Base-by-base conservation (phyloP, 139 green algal genomes). In the Micractinium conductrix region DNA sequence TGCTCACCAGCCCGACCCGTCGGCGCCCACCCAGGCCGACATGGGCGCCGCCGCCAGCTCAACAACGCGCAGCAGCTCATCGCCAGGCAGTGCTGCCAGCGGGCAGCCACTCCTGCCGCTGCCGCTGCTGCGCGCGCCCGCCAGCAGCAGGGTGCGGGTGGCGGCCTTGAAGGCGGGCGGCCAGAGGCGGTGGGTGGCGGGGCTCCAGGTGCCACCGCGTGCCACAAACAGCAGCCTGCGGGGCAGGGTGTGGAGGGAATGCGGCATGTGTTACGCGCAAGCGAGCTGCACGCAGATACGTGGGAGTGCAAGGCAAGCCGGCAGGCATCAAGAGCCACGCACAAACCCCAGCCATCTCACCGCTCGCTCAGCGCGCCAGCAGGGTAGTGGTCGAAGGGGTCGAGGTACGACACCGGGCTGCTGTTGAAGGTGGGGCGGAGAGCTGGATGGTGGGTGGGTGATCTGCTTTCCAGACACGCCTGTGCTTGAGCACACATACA, bases 191-290 rank as follows among this genome's bases (percentile, higher is more conserved):
- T 73, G 65, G 30, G 12, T 24, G 35, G 65, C 9, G 65, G 33
- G 65, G 33, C 19, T 45, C 65, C 65, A 73, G 33, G 65, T 5
- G 62, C 30, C 28, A 10, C 62, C 62, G 24, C 62, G 62, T 12
- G 62, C 62, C 30, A 70, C 62, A 40, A 73, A 73, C 33, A 21
- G 33, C 65, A 73, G 65, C 65, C 65, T 73, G 65, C 65, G 44
- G 33, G 33, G 65, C 30, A 19, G 33, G 3, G 60, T 4, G 55
- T n/a, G 55, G 19, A n/a, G 55, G 60, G 35, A 8, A 37, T 37
- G 60, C 21, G 24, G 19, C 60, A 26, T 68, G 60, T 7, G 24
- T 35, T 24, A 14, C 19, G 55, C 16, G 19, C 60, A 33, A 26
- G 60, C 60, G 19, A 35, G 24, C 4, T 37, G 55, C 55, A 65